phyloP scores from a whole-genome alignment of 2,329 filamentous ascomycete species.

The Cryoendolithus antarcticus region DNA sequence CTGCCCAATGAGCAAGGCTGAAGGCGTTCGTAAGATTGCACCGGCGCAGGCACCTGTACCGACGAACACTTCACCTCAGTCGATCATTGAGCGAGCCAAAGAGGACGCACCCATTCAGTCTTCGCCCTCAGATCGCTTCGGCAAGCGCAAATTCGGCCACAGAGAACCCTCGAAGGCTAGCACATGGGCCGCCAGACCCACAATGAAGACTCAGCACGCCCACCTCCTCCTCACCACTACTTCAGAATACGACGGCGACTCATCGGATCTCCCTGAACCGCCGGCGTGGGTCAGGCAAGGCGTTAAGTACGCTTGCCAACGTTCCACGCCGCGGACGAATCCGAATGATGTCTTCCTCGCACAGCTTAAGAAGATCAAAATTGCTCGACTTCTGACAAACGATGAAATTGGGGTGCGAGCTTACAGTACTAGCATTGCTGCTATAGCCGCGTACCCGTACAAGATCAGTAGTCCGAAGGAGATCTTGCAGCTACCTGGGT shows the following conservation, averaged over 20 bases:
- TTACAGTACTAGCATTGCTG: constrained; percentile 77
- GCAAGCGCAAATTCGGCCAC: constrained; percentile 14
- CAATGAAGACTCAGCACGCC: constrained; percentile 21
- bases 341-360: constrained; percentile 67
- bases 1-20: too few relatives aligned
- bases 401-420: constrained; percentile 73
- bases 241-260: constrained; percentile 57
- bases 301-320: constrained; percentile 65
- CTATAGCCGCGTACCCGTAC: constrained; percentile 69
- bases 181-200: constrained; percentile 20
- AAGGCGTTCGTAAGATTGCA: too few relatives aligned
- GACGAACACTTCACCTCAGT: too few relatives aligned
- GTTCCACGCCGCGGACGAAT: constrained; percentile 55
- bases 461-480: constrained; percentile 34
- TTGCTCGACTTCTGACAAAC: constrained; percentile 56
- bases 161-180: constrained; percentile 1
- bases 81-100: constrained; percentile 41
- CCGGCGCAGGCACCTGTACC: too few relatives aligned
- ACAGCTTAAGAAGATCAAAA: constrained; percentile 61
- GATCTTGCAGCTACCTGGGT: constrained; percentile 55
- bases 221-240: constrained; percentile 58
- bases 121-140: constrained; percentile 11
- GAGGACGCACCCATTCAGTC: constrained; percentile 20
- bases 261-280: constrained; percentile 45
- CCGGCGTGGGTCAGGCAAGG: constrained; percentile 57